Percentiles rank a stretch among this genome's conserved stretches.
Evolutionary conservation across 805 yeast genomes (phyloP).

Genomic region (Myxozyma vanderwaltii): DNA sequence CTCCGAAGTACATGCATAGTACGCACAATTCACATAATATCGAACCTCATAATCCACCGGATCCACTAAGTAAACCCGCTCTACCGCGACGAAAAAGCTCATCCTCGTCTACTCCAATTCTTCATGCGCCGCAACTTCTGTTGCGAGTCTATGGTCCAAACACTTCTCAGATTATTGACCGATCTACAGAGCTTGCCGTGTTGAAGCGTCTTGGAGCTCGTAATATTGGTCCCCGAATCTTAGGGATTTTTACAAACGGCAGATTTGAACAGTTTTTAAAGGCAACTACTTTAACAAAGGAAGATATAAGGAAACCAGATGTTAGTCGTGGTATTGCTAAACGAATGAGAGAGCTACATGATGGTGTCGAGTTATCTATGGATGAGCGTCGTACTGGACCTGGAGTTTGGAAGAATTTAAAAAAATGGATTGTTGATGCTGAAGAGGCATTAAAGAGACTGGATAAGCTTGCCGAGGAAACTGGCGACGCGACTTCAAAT

Average conservation of each 20-base stretch:
- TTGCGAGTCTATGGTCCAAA: constrained; percentile 87
- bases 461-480: constrained; percentile 44
- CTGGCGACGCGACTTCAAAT: background rate
- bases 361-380: constrained; percentile 65
- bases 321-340: constrained; percentile 84
- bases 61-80: constrained; percentile 10
- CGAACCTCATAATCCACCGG: constrained; percentile 1
- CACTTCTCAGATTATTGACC: constrained; percentile 80
- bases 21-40: constrained; percentile 12
- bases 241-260: constrained; percentile 91
- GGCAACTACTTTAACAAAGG: constrained; percentile 72
- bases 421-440: constrained; percentile 66
- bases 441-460: constrained; percentile 48
- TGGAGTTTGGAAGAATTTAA: constrained; percentile 65
- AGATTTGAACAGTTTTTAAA: constrained; percentile 91
- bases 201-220: constrained; percentile 72
- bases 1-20: constrained; percentile 36
- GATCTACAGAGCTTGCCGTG: constrained; percentile 74
- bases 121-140: constrained; percentile 58
- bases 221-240: constrained; percentile 82
- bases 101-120: constrained; percentile 10
- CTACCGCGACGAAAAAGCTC: constrained; percentile 15
- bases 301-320: constrained; percentile 72
- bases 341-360: constrained; percentile 94
- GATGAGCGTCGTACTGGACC: constrained; percentile 66